phyloP scores from a whole-genome alignment of 768 basidiomycete species.

The Hydnomerulius pinastri region DNA sequence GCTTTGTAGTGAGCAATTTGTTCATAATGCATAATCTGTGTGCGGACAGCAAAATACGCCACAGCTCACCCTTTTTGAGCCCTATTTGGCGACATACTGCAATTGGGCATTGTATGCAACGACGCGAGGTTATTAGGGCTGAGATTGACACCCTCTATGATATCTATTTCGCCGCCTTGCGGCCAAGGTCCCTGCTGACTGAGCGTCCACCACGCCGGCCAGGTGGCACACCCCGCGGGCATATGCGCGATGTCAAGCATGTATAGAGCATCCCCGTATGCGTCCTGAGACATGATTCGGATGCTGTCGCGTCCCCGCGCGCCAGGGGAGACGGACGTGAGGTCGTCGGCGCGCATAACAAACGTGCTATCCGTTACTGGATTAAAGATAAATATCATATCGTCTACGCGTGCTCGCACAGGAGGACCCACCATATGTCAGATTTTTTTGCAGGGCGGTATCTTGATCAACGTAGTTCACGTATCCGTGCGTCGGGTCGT shows the following conservation, averaged over 20 bases:
- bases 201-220: slow-evolving; percentile 68
- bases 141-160: slow-evolving; percentile 63
- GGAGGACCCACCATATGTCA: slow-evolving; percentile 45
- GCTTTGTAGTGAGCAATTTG: background rate
- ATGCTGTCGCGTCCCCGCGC: slow-evolving; percentile 58
- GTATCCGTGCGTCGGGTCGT: slow-evolving; percentile 68
- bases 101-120: slow-evolving; percentile 53
- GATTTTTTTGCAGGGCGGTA: slow-evolving; percentile 43
- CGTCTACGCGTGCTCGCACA: background rate
- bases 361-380: slow-evolving; percentile 36
- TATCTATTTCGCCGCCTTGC: slow-evolving; percentile 59
- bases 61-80: slow-evolving; percentile 48
- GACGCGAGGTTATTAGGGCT: slow-evolving; percentile 48
- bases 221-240: slow-evolving; percentile 59
- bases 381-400: background rate
- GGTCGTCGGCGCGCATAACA: slow-evolving; percentile 57
- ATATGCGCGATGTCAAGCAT: slow-evolving; percentile 60
- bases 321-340: slow-evolving; percentile 33
- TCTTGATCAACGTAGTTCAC: slow-evolving; percentile 55
- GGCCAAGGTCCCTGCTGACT: slow-evolving; percentile 59
- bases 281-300: slow-evolving; percentile 48
- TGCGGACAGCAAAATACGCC: background rate
- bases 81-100: slow-evolving; percentile 44
- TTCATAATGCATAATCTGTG: background rate
- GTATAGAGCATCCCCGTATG: slow-evolving; percentile 48